These are phyloP conservation scores for Fusarium gaditjirri DNA, from an alignment of 2,329 filamentous ascomycete genomes.

Conservation along the genomic window DNA sequence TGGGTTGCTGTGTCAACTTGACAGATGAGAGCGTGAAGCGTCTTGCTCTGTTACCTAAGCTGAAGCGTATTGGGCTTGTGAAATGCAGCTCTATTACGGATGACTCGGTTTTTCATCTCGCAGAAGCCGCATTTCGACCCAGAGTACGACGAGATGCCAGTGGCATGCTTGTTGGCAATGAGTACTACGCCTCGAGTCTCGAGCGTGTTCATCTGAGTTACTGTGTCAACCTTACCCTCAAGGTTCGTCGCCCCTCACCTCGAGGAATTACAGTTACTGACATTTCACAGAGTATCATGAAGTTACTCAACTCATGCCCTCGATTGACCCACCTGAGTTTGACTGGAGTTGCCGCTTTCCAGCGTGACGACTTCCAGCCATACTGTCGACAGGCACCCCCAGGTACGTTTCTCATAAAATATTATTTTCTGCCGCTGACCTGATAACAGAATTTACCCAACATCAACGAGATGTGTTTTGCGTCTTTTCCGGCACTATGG, in stretches of 20 bases:
- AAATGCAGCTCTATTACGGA: constrained; percentile 95
- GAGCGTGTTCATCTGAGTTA: constrained; percentile 98
- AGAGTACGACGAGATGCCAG: constrained; percentile 60
- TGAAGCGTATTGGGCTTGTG: constrained; percentile 93
- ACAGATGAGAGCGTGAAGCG: constrained; percentile 89
- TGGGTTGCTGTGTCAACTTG: constrained; percentile 91
- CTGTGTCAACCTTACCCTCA: constrained; percentile 84
- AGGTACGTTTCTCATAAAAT: constrained; percentile 58
- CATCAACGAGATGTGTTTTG: constrained; percentile 97
- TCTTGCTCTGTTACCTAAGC: constrained; percentile 86
- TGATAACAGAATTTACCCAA: constrained; percentile 81
- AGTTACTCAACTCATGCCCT: constrained; percentile 88
- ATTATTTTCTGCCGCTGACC: constrained; percentile 39
- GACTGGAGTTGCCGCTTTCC: constrained; percentile 91
- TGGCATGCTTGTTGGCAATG: constrained; percentile 60
- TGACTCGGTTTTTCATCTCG: constrained; percentile 84
- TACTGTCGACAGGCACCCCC: constrained; percentile 89
- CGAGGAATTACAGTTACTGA: constrained; percentile 22
- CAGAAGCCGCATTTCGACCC: constrained; percentile 71
- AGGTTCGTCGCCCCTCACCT: constrained; percentile 63
- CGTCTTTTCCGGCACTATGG: constrained; percentile 92
- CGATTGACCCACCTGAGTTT: constrained; percentile 93
- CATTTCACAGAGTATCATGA: constrained; percentile 79
- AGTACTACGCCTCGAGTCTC: constrained; percentile 71
- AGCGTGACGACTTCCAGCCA: constrained; percentile 82